Percentiles rank a stretch among this genome's conserved stretches.
Evolutionary conservation across 2,329 filamentous ascomycete species (phyloP).

Genomic region (Coniochaeta sp.): DNA sequence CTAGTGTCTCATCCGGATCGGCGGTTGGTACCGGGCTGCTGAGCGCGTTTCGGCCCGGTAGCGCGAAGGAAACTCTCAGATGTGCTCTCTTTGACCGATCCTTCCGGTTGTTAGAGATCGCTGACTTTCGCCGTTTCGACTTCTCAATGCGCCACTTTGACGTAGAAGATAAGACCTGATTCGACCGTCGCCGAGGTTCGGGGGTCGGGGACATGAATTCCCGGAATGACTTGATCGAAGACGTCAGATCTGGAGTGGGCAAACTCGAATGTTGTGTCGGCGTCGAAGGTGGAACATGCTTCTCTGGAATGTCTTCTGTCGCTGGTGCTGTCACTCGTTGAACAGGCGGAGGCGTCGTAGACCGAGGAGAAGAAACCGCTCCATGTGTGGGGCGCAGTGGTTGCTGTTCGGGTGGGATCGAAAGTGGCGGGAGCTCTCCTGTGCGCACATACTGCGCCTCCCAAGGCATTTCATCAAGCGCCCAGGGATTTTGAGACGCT

Average conservation of each 20-base stretch:
- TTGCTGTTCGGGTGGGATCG: background rate
- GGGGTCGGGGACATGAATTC: constrained; percentile 46
- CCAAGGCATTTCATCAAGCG: background rate
- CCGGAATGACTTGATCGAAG: constrained; percentile 44
- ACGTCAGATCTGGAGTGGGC: constrained; percentile 37
- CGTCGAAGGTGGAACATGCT: constrained; percentile 15
- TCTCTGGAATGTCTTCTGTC: background rate
- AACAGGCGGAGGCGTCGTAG: background rate
- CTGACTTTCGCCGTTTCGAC: background rate
- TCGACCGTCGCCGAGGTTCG: constrained; percentile 15
- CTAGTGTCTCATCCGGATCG: background rate
- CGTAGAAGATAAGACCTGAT: constrained; percentile 19
- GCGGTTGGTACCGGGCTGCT: background rate
- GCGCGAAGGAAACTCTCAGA: constrained; percentile 27
- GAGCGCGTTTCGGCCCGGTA: background rate
- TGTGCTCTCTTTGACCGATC: constrained; percentile 5
- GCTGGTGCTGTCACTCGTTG: background rate
- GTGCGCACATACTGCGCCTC: background rate
- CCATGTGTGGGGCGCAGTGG: background rate
- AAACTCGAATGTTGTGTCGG: constrained; percentile 20
- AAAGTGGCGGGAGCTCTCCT: background rate
- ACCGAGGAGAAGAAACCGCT: background rate
- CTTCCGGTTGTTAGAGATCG: constrained; percentile 14
- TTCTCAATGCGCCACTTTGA: background rate
- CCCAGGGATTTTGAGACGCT: background rate